Base-by-base conservation (phyloP, 2,329 filamentous ascomycete species). In the Escovopsis sp. region DNA sequence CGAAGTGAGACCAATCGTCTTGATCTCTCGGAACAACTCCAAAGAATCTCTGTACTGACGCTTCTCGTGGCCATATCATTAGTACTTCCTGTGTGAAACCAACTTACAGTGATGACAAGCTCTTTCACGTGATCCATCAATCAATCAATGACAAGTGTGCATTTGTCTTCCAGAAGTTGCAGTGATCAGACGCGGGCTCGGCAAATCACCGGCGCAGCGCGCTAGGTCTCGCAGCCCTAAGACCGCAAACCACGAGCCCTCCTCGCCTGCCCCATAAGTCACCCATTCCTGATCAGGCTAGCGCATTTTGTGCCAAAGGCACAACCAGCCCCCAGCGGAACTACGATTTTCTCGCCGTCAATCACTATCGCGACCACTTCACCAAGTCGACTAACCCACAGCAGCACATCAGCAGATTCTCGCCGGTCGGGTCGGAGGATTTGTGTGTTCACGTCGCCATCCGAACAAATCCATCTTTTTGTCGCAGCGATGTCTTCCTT, bases 401-500 rank as follows among this genome's bases (percentile, higher is more conserved):
- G 56, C 59, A 61, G 51, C 56, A 59, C 59, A 62, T 52, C 50
- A 60, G 48, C 56, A 60, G 53, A 62, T 61, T 58, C 56, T 61
- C 58, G 51, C 58, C 57, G 55, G 51, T 48, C 47, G 49, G 56
- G 58, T 59, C 52, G 45, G 60, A 61, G 60, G 50, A 55, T 60
- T 58, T 59, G 54, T 52, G 49, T 60, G 50, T 55, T 46, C 51
- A 53, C 50, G 50, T 52, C 51, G 51, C 56, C 53, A 49, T 55
- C 50, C 55, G 53, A 59, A 51, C 57, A 53, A 54, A 50, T 51
- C 54, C 54, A 57, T 48, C 51, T 48, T 49, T 49, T 41, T 48
- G 59, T 64, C 57, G 53, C 51, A 56, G 74, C 70, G 63, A 79
- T 80, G 76, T 79, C 76, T 64, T 74, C 71, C 60, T 80, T 81